These are phyloP conservation scores for Chamaecyparis obtusa DNA, from an alignment of 75 land plant genomes.

Conservation along the genomic window DNA sequence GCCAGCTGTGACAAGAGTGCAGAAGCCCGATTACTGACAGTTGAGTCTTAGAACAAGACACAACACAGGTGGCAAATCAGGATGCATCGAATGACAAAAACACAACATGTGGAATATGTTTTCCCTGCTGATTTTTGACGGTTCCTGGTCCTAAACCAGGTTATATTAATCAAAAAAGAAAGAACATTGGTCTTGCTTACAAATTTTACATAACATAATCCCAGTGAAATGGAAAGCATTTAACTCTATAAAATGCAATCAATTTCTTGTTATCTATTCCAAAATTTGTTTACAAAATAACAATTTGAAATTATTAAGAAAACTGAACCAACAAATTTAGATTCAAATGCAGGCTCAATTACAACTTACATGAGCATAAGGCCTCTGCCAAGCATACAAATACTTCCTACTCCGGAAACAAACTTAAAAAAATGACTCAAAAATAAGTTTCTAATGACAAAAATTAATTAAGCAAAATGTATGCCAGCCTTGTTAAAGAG, in stretches of 20 bases:
- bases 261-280: not conserved
- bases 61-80: no score
- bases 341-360: not conserved
- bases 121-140: no score
- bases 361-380: not conserved
- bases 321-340: not conserved
- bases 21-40: no score
- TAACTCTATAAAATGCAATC: not conserved
- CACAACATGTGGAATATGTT: no score
- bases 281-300: not conserved
- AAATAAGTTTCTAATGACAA: not conserved
- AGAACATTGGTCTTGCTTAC: not conserved
- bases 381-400: not conserved
- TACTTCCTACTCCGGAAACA: not conserved
- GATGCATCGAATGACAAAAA: no score
- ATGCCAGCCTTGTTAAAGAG: slow-evolving; percentile 88
- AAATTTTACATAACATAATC: not conserved
- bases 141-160: no score
- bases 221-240: not conserved
- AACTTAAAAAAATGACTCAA: not conserved
- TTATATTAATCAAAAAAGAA: no score
- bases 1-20: no score
- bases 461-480: slow-evolving; percentile 51
- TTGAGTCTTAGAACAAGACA: no score
- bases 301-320: not conserved